A percentile compares a stretch with the other conserved stretches of the same genome.
These are phyloP conservation scores for Metrosideros polymorpha DNA, from an alignment of 441 rosid species.

Conservation along the genomic window DNA sequence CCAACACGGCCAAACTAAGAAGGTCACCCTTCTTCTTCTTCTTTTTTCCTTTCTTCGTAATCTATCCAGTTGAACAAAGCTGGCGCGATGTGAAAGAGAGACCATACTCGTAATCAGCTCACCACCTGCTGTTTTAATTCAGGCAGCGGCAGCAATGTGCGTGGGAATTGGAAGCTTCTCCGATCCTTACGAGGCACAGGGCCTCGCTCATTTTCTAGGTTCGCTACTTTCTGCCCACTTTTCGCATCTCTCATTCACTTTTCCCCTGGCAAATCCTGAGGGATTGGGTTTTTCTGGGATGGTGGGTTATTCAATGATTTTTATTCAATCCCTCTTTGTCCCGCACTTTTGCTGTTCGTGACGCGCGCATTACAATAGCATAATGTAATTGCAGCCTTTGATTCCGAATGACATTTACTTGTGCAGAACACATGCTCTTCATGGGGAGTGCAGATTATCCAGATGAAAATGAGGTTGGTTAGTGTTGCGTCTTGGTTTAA, in stretches of 20 bases:
- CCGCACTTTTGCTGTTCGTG: neutral
- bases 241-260: neutral
- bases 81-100: neutral
- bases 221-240: neutral
- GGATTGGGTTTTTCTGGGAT: neutral
- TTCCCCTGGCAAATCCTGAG: neutral
- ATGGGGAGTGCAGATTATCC: conserved; percentile 95
- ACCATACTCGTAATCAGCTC: neutral
- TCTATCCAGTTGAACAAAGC: neutral
- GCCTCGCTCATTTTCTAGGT: conserved; percentile 97
- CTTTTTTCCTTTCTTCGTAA: neutral
- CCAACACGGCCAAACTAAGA: conserved; percentile 48
- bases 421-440: conserved; percentile 95
- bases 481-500: neutral
- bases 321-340: neutral
- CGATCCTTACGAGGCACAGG: conserved; percentile 92
- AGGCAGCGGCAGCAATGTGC: conserved; percentile 99
- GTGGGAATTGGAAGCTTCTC: conserved; percentile 94
- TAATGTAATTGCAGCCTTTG: neutral
- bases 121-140: neutral
- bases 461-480: conserved; percentile 85
- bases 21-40: conserved; percentile 32
- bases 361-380: neutral
- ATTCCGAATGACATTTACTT: neutral
- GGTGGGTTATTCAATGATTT: neutral